Base-by-base conservation (phyloP, 2,329 filamentous ascomycete species). In the Magnaporthales sp. region DNA sequence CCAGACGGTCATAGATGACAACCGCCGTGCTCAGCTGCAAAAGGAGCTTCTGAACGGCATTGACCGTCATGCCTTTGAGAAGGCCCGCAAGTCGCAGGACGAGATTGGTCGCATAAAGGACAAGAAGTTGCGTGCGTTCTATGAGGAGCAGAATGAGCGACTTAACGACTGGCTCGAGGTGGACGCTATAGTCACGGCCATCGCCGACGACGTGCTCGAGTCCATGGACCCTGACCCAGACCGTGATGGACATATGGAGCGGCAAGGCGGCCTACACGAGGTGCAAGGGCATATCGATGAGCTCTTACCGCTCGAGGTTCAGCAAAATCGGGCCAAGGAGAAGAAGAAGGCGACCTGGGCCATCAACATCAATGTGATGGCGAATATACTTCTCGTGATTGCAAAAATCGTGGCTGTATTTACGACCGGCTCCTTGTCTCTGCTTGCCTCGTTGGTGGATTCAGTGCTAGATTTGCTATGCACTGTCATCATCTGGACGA, bases 351-450 rank as follows among this genome's bases (percentile, higher is more conserved):
- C 54, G 22, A 90, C 88, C n/a, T 74, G 95, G 24, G 93, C 94
- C 58, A 95, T 98, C 72, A 94, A 93, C 76, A 79, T 96, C 76
- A 97, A 96, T 74, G 85, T 96, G 63, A 78, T 85, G 26, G 93
- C 92, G 67, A 97, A 97, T 74, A 81, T 87, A 2, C 79, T 91
- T 60, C 82, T 96, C 1, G 83, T 96, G 3, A 84, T 84, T 7
- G 86, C 91, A 68, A 96, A 97, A 76, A 85, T 93, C 64, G 84
- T 86, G 54, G 92, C 95, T 65, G 88, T 93, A 56, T 74, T 92
- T 38, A 85, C 92, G 65, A 92, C 93, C 0, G 91, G 88, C 24
- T 94, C 91, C 62, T 88, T 95, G 74, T 93, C 91, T 4, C 91
- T 94, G 13, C 81, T 94, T 54, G 91, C 91, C 24, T 91, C 87